Evolutionary conservation across 768 basidiomycete species (phyloP), one percentile per base, ranked within the genome.

Genomic region (Boletus subparvulus): DNA sequence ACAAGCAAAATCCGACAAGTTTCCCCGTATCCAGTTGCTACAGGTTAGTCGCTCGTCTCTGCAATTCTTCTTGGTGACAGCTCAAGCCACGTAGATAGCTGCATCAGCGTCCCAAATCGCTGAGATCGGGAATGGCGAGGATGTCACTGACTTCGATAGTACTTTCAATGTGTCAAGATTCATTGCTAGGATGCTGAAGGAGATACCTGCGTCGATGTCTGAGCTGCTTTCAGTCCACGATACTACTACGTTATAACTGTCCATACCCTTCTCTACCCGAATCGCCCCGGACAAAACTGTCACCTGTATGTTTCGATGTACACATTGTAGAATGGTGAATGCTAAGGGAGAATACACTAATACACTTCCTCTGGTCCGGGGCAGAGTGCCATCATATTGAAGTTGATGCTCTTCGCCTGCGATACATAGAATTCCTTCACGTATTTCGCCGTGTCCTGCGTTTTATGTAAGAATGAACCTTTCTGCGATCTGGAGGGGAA

Each of bases 351-450:
- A 50, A 47, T 21, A 37, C 35, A 36, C 53, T 67, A 69, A 32
- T 51, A 59, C 21, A 14, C 4, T 39, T 59, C 54, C 39, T 48
- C 52, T 30, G 54, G 47, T 13, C 66, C 70, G 11, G 74, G 70
- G 26, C 76, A 77, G 26, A 83, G 72, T 3, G 79, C 78, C 62
- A 83, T 78, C 69, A 83, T 72, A 55, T 71, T 80, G 64, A 83
- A 83, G 55, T 68, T 72, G 60, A 73, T 73, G 60, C 60, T 76
- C 66, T 64, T 71, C 43, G 64, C 75, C 50, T 68, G 69, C 12
- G 64, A 69, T 28, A 84, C 70, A 52, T 77, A 79, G 51, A 72
- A 72, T 8, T 79, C 72, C 59, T 71, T 73, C 19, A 83, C 74
- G 48, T 80, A 70, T 56, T 73, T 75, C 3, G 78, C 80, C 6